Conservation (phyloP, 768 basidiomycete genomes). For the Lentinula edodes region DNA sequence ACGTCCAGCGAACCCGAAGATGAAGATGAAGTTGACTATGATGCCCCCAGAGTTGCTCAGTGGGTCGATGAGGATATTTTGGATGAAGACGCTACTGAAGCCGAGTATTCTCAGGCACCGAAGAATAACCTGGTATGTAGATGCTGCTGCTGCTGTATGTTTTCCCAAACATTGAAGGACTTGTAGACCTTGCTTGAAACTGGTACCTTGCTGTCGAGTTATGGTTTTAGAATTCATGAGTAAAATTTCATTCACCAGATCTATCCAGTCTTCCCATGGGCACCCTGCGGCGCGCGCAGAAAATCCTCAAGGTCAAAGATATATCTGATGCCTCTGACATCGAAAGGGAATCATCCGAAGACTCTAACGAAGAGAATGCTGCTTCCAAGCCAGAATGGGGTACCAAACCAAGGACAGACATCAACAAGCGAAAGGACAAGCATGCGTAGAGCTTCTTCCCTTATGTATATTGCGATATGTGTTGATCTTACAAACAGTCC, state of each 20-base stretch:
- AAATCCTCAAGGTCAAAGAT: conserved; percentile 39
- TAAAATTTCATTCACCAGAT: conserved; percentile 30
- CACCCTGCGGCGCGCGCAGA: conserved; percentile 59
- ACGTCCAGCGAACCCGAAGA: background rate
- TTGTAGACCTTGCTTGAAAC: conserved; percentile 10
- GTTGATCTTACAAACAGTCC: conserved; percentile 44
- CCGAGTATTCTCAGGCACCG: conserved; percentile 15
- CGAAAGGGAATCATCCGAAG: conserved; percentile 6
- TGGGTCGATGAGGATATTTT: conserved; percentile 52
- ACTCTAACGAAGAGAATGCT: conserved; percentile 22
- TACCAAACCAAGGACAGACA: conserved; percentile 35
- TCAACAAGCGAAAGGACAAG: conserved; percentile 66
- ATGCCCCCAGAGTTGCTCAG: conserved; percentile 54
- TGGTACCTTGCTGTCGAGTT: conserved; percentile 5
- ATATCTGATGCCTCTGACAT: conserved; percentile 20
- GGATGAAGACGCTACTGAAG: conserved; percentile 28
- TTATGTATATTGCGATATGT: conserved; percentile 5
- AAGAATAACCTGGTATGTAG: conserved; percentile 25
- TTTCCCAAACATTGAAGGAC: conserved; percentile 1
- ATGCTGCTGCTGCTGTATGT: background rate
- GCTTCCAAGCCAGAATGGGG: conserved; percentile 37
- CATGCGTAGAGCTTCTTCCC: conserved; percentile 67
- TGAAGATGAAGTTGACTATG: conserved; percentile 33
- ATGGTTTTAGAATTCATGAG: background rate
- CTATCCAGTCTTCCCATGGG: conserved; percentile 59